These are phyloP conservation scores for Carpediemonas membranifera DNA, from an alignment of 78 protist species.

Conservation along the genomic window DNA sequence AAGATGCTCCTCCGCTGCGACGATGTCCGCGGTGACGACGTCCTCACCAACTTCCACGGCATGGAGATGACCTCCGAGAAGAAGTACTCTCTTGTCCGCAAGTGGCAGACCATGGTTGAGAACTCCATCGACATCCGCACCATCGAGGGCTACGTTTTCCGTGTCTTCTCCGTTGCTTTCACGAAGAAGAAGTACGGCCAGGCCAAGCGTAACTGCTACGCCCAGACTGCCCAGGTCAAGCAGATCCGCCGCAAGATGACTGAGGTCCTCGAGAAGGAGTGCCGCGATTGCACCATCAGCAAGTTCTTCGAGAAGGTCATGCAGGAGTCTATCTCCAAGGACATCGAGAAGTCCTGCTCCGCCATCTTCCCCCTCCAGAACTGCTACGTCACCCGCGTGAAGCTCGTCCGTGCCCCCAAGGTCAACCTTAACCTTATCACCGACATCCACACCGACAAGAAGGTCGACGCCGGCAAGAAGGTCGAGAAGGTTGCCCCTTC, in stretches of 20 bases:
- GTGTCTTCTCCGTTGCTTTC: constrained; percentile 89
- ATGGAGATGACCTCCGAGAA: constrained; percentile 93
- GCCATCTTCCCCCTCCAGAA: constrained; percentile 86
- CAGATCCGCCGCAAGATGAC: constrained; percentile 80
- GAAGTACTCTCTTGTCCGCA: constrained; percentile 67
- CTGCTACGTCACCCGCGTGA: constrained; percentile 83
- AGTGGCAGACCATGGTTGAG: constrained; percentile 95
- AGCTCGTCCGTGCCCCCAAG: not conserved
- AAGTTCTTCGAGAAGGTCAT: constrained; percentile 55
- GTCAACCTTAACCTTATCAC: not conserved
- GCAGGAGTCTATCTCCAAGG: constrained; percentile 67
- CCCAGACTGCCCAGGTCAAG: constrained; percentile 59
- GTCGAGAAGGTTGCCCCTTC: too few species aligned
- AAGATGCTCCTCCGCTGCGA: constrained; percentile 77
- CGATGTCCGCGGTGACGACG: constrained; percentile 80
- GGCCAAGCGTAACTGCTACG: constrained; percentile 56
- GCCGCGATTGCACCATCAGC: constrained; percentile 28
- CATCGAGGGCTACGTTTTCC: constrained; percentile 75
- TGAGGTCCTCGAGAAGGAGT: constrained; percentile 73
- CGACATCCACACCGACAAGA: not conserved
- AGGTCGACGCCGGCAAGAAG: too few species aligned
- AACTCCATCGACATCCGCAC: constrained; percentile 75
- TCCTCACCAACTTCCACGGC: constrained; percentile 93
- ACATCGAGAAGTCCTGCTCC: constrained; percentile 69
- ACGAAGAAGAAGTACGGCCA: constrained; percentile 59